Percentiles rank a stretch among this genome's conserved stretches.
Evolutionary conservation across 768 basidiomycete genomes (phyloP).

Genomic region (Coprinellus micaceus): DNA sequence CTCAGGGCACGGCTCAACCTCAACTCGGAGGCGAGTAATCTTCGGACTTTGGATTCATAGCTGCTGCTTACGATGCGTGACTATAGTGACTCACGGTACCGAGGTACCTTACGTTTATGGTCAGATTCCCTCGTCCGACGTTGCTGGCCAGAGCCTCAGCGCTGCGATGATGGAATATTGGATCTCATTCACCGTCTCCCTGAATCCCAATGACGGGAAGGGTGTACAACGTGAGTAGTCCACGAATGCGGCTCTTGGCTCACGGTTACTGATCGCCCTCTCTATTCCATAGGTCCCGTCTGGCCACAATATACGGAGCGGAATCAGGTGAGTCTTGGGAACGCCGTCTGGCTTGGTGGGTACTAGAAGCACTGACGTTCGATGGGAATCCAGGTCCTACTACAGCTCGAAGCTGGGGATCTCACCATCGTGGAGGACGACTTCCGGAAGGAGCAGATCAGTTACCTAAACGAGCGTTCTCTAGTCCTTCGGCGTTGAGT

Average conservation of each 20-base stretch:
- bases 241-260: not conserved
- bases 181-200: conserved; percentile 36
- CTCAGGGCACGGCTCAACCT: conserved; percentile 23
- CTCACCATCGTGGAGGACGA: conserved; percentile 33
- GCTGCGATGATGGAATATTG: conserved; percentile 38
- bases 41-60: not conserved
- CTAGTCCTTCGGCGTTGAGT: conserved; percentile 14
- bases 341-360: not conserved
- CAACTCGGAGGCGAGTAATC: conserved; percentile 24
- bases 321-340: conserved; percentile 9
- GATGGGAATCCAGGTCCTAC: not conserved
- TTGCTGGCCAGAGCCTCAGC: conserved; percentile 23
- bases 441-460: conserved; percentile 33
- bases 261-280: not conserved
- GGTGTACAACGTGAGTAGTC: conserved; percentile 26
- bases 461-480: conserved; percentile 32
- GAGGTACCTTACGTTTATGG: conserved; percentile 36
- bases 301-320: conserved; percentile 29
- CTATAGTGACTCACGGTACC: conserved; percentile 27
- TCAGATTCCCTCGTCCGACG: conserved; percentile 20
- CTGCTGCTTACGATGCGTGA: not conserved
- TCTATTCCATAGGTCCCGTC: conserved; percentile 18
- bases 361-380: not conserved
- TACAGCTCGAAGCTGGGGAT: conserved; percentile 33
- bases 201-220: conserved; percentile 36